phyloP scores from a whole-genome alignment of 2,329 filamentous ascomycete species.

The Cordyceps cateniannulata region DNA sequence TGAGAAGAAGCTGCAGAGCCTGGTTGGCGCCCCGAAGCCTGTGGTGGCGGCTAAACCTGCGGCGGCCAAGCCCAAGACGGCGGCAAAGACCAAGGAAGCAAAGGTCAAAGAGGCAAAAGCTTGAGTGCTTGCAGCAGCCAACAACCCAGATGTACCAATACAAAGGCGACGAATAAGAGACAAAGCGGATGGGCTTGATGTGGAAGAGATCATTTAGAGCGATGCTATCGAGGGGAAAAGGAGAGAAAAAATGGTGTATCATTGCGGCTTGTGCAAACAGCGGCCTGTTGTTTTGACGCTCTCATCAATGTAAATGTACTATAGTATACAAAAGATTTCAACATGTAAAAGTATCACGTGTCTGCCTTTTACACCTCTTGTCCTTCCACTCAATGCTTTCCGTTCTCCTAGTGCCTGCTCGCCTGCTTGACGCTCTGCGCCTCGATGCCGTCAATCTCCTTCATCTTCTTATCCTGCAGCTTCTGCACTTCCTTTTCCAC shows the following conservation, averaged over 20 bases:
- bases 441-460: slow-evolving; percentile 43
- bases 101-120: slow-evolving; percentile 5
- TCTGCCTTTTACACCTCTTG: background rate
- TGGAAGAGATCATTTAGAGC: background rate
- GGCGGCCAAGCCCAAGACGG: background rate
- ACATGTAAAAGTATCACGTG: background rate
- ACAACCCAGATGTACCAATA: background rate
- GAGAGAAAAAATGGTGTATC: background rate
- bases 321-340: slow-evolving; percentile 2
- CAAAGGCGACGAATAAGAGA: background rate
- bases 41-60: slow-evolving; percentile 2
- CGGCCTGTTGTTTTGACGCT: background rate
- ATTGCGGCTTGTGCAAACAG: background rate
- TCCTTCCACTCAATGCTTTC: background rate
- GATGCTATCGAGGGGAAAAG: background rate
- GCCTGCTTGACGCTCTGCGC: slow-evolving; percentile 40
- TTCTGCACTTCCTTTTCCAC: slow-evolving; percentile 42
- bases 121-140: background rate
- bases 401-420: slow-evolving; percentile 19
- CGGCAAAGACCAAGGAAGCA: background rate
- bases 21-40: slow-evolving; percentile 16
- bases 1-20: slow-evolving; percentile 31
- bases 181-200: background rate
- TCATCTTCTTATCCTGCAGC: slow-evolving; percentile 47
- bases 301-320: slow-evolving; percentile 15